Percentiles rank a stretch among this genome's conserved stretches.
Evolutionary conservation across 441 rosid species (phyloP).

Genomic region (Mallotus repandus): DNA sequence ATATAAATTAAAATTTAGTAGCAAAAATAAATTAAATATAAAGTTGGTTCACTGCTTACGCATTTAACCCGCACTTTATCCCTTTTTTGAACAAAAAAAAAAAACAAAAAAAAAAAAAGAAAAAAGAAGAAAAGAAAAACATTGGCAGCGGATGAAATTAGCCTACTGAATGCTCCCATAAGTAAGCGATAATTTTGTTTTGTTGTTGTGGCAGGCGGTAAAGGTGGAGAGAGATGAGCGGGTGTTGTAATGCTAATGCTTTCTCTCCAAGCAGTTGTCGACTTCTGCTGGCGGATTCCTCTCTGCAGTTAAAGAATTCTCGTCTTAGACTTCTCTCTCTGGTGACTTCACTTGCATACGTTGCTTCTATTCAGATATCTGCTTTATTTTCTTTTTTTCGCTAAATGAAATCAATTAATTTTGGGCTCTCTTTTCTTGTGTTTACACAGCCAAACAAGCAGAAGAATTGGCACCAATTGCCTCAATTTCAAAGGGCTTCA

Average conservation of each 20-base stretch:
- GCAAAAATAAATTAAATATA: too few relatives aligned
- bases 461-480: slow-evolving; percentile 26
- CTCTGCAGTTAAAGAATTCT: background rate
- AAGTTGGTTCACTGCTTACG: too few relatives aligned
- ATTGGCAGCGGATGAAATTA: too few relatives aligned
- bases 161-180: too few relatives aligned
- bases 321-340: background rate
- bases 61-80: too few relatives aligned
- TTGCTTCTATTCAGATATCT: background rate
- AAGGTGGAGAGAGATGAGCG: background rate
- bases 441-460: slow-evolving; percentile 12
- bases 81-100: too few relatives aligned
- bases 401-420: background rate
- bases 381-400: too few relatives aligned
- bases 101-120: too few relatives aligned
- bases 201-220: too few relatives aligned
- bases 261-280: background rate
- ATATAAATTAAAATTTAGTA: too few relatives aligned
- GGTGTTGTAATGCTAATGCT: background rate
- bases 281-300: background rate
- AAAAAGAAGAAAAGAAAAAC: too few relatives aligned
- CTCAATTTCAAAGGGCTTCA: slow-evolving; percentile 32
- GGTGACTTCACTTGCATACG: background rate
- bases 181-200: too few relatives aligned
- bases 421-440: background rate